Evolutionary conservation across 768 basidiomycete species (phyloP).

Genomic region (Trametes cingulata): DNA sequence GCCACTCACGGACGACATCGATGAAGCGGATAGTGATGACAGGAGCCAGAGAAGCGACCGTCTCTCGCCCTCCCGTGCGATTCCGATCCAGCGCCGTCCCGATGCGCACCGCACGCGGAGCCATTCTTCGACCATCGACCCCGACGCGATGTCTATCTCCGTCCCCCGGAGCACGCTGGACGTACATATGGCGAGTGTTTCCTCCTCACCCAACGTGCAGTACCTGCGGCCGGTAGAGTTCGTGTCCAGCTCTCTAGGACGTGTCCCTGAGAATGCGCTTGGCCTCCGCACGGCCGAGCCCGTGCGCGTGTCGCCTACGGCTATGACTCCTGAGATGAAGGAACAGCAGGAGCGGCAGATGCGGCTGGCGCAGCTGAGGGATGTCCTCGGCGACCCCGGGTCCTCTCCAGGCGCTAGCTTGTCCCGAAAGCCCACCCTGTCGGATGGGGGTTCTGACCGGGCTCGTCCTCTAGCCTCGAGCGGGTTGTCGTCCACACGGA

Average conservation of each 20-base stretch:
- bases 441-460: not conserved
- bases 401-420: not conserved
- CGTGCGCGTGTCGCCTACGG: not conserved
- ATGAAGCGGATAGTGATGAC: conserved; percentile 26
- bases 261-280: conserved; percentile 15
- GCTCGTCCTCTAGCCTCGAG: conserved; percentile 10
- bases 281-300: conserved; percentile 12
- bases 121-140: conserved; percentile 23
- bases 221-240: conserved; percentile 20
- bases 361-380: conserved; percentile 19
- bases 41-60: conserved; percentile 3
- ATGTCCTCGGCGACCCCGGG: conserved; percentile 17
- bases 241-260: conserved; percentile 8
- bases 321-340: not conserved
- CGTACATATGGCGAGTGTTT: conserved; percentile 32
- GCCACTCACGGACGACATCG: conserved; percentile 28
- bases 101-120: conserved; percentile 24
- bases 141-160: conserved; percentile 24
- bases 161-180: conserved; percentile 27
- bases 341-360: conserved; percentile 17
- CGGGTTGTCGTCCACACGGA: conserved; percentile 18
- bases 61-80: conserved; percentile 25
- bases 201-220: conserved; percentile 27
- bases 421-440: conserved; percentile 11
- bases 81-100: conserved; percentile 23